Conservation (phyloP, 1,284 basidiomycete genomes). For the Pyrrhoderma lamaoense region DNA sequence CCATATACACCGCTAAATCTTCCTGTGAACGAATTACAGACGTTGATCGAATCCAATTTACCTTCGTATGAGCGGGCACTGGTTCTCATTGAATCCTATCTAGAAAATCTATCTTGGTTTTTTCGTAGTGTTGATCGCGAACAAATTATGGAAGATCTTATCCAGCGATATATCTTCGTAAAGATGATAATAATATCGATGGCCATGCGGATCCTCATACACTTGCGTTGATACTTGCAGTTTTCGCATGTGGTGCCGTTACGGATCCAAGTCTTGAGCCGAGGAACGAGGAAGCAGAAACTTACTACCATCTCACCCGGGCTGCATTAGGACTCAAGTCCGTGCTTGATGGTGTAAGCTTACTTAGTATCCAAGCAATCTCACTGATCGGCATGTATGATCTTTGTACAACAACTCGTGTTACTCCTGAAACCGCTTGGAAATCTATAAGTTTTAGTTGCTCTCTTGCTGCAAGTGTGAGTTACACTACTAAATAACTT, state of each 20-base stretch:
- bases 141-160: constrained; percentile 18
- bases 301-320: constrained; percentile 23
- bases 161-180: constrained; percentile 3
- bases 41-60: constrained; percentile 12
- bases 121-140: constrained; percentile 18
- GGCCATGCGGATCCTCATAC: constrained; percentile 6
- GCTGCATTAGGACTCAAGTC: constrained; percentile 21
- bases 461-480: constrained; percentile 24
- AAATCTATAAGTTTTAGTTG: constrained; percentile 23
- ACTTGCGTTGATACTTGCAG: constrained; percentile 19
- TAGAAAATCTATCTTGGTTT: constrained; percentile 23
- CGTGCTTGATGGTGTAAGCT: constrained; percentile 20
- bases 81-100: constrained; percentile 22
- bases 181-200: background rate
- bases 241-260: constrained; percentile 21
- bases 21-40: constrained; percentile 3
- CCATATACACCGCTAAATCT: constrained; percentile 5
- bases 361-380: constrained; percentile 15
- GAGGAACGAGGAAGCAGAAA: constrained; percentile 23
- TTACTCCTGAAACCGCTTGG: constrained; percentile 20
- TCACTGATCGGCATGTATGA: constrained; percentile 10
- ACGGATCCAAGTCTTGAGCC: constrained; percentile 22
- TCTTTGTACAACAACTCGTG: constrained; percentile 2
- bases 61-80: constrained; percentile 20
- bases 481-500: constrained; percentile 9